Conservation (phyloP, 768 basidiomycete genomes). For the Russula sp. region DNA sequence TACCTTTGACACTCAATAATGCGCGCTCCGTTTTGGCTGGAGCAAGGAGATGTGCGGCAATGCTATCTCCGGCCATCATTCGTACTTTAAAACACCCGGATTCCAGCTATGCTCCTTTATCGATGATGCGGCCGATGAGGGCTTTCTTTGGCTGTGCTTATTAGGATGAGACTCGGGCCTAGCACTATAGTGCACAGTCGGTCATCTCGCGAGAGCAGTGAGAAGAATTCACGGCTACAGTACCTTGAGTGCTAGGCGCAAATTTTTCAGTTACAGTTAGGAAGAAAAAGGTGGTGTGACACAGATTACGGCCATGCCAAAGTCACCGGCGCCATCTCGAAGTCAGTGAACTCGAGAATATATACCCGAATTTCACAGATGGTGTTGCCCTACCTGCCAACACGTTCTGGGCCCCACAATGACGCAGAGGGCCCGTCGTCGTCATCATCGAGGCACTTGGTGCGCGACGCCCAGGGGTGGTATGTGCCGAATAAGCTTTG, state of each 20-base stretch:
- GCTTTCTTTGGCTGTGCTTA: too few relatives aligned
- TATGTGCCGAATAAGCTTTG: neutral
- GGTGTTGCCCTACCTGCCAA: too few relatives aligned
- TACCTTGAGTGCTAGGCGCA: neutral
- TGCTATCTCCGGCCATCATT: neutral
- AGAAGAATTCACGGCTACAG: too few relatives aligned
- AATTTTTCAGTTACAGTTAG: too few relatives aligned
- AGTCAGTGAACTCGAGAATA: neutral
- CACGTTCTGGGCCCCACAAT: neutral
- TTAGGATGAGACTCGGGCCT: too few relatives aligned
- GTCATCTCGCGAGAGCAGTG: too few relatives aligned
- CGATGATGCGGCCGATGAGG: neutral
- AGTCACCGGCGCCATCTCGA: neutral
- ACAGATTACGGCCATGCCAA: neutral
- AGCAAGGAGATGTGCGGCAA: neutral
- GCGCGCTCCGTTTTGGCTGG: neutral
- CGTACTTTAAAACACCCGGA: neutral
- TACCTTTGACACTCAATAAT: neutral
- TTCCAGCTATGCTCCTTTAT: neutral
- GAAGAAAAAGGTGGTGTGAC: neutral
- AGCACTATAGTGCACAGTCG: too few relatives aligned
- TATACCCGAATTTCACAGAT: neutral
- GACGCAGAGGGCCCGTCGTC: neutral
- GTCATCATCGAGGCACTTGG: neutral
- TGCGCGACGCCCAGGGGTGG: neutral